Evolutionary conservation across 2,329 filamentous ascomycete genomes (phyloP).

Genomic region (Botrytis byssoidea): DNA sequence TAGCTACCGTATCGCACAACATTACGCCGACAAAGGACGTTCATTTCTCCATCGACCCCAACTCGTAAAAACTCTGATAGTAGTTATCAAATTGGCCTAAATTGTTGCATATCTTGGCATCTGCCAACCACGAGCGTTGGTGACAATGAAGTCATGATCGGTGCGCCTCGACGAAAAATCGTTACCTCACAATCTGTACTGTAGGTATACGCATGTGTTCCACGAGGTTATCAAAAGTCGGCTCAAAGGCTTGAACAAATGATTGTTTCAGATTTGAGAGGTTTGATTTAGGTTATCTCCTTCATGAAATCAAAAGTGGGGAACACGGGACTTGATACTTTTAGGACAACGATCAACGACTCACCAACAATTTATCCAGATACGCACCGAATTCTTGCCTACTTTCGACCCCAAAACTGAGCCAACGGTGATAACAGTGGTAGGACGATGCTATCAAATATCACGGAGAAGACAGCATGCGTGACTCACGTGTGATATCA

Average conservation of each 20-base stretch:
- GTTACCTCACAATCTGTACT: not conserved
- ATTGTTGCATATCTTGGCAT: not conserved
- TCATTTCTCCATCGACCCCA: constrained; percentile 3
- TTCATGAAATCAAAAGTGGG: not conserved
- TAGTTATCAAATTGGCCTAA: not conserved
- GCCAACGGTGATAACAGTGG: no score
- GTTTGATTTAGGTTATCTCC: not conserved
- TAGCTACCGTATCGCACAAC: not conserved
- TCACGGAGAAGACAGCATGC: no score
- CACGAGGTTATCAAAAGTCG: no score
- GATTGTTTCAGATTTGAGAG: not conserved
- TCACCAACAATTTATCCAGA: not conserved
- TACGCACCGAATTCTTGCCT: not conserved
- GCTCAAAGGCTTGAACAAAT: not conserved
- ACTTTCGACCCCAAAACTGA: not conserved
- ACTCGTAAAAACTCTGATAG: not conserved
- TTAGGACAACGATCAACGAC: not conserved
- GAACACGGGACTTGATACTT: not conserved
- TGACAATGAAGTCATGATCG: not conserved
- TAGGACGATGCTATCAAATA: no score
- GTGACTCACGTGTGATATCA: not conserved
- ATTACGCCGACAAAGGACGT: constrained; percentile 5
- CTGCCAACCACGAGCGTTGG: not conserved
- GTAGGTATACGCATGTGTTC: not conserved
- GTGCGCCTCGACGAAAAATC: not conserved